phyloP scores from a whole-genome alignment of 495 filamentous ascomycete species.

The Arthonia radiata region DNA sequence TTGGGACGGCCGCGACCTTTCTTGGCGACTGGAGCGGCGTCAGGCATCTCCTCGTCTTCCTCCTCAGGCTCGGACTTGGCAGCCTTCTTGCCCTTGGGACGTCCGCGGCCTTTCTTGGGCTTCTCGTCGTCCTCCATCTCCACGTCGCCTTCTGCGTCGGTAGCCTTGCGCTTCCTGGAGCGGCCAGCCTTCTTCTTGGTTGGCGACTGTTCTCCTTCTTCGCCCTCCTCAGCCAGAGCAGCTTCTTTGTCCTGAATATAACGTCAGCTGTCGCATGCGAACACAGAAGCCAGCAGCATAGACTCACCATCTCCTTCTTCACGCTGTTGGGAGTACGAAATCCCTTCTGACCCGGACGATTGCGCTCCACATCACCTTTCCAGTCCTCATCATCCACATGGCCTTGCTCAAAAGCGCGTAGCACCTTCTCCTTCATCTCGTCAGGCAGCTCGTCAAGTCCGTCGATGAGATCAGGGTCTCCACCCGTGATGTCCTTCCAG shows the following conservation, averaged over 20 bases:
- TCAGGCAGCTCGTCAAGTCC: slow-evolving; percentile 46
- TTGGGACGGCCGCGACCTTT: slow-evolving; percentile 6
- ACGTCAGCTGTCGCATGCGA: slow-evolving; percentile 9
- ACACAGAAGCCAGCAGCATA: slow-evolving; percentile 1
- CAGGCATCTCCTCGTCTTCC: slow-evolving; percentile 8
- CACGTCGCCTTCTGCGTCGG: slow-evolving; percentile 4
- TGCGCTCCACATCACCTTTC: slow-evolving; percentile 44
- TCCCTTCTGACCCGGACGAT: slow-evolving; percentile 38
- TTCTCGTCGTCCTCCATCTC: slow-evolving; percentile 5
- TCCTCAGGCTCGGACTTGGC: slow-evolving; percentile 8
- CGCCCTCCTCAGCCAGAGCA: slow-evolving; percentile 4
- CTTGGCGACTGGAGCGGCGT: slow-evolving; percentile 8
- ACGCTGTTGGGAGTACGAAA: slow-evolving; percentile 22
- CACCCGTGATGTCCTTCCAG: slow-evolving; percentile 20
- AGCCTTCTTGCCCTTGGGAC: slow-evolving; percentile 4
- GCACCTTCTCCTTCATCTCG: slow-evolving; percentile 36
- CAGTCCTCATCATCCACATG: slow-evolving; percentile 58
- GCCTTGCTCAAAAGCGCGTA: slow-evolving; percentile 34
- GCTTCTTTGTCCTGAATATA: slow-evolving; percentile 5
- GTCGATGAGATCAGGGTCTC: slow-evolving; percentile 26
- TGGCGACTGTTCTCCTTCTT: slow-evolving; percentile 11
- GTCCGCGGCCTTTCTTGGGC: slow-evolving; percentile 1
- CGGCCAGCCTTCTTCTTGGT: slow-evolving; percentile 9
- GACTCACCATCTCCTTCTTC: slow-evolving; percentile 16
- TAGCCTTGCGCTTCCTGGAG: slow-evolving; percentile 3